Evolutionary conservation across 192 early-diverging fungal genomes (phyloP).

Genomic region (Gamsiella multidivaricata): DNA sequence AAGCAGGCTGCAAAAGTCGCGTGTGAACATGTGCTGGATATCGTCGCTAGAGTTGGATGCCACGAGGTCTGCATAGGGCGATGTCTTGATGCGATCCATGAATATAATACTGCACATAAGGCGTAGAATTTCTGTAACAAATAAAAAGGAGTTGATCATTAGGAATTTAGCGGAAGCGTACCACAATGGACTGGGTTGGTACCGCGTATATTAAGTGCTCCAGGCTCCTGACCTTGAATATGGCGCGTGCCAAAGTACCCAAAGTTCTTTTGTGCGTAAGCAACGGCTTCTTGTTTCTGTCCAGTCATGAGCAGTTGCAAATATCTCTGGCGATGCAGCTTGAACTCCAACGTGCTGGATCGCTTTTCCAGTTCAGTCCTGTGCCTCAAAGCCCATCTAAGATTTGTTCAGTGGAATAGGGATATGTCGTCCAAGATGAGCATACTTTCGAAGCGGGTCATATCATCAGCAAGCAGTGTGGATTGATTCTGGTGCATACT

Average conservation of each 20-base stretch:
- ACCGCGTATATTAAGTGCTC: too few relatives aligned
- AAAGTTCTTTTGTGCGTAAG: conserved; percentile 81
- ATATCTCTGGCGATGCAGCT: conserved; percentile 83
- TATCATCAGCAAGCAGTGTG: too few relatives aligned
- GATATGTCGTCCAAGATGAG: background rate
- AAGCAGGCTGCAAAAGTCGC: conserved; percentile 83
- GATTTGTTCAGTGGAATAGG: background rate
- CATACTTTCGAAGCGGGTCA: too few relatives aligned
- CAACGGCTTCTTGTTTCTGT: conserved; percentile 68
- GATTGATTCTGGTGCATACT: conserved; percentile 59
- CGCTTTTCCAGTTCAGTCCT: conserved; percentile 63
- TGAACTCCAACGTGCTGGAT: conserved; percentile 85
- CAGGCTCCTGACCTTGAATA: conserved; percentile 73
- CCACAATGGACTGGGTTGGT: too few relatives aligned
- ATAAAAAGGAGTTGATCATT: conserved; percentile 11
- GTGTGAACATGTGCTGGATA: conserved; percentile 74
- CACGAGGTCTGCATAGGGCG: conserved; percentile 60
- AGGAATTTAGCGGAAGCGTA: too few relatives aligned
- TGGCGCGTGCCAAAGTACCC: conserved; percentile 69
- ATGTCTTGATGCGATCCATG: conserved; percentile 36
- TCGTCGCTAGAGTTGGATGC: conserved; percentile 59
- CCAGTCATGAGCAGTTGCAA: conserved; percentile 74
- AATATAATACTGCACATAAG: conserved; percentile 57
- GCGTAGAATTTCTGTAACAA: conserved; percentile 58
- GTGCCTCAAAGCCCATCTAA: conserved; percentile 79